Evolutionary conservation across 148 eudicot species (phyloP).

Genomic region (Rheum nobile): DNA sequence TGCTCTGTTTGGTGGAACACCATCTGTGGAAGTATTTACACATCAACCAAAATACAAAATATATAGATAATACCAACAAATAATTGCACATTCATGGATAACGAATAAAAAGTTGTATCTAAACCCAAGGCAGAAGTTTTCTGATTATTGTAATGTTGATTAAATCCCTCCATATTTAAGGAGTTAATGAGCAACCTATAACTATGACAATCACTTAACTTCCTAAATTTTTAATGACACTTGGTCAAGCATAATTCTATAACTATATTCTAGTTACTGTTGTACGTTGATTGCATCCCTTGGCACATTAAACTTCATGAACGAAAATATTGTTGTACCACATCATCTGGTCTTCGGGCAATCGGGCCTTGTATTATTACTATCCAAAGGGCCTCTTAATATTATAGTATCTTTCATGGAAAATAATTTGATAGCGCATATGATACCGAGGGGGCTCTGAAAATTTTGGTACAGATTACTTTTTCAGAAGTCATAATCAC

Average conservation of each 20-base stretch:
- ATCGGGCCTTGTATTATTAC: background rate
- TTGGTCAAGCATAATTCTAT: background rate
- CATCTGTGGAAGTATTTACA: constrained; percentile 30
- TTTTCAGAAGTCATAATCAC: background rate
- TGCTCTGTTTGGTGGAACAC: constrained; percentile 31
- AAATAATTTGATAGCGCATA: background rate
- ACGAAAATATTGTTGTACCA: background rate
- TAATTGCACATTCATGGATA: background rate
- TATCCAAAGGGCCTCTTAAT: background rate
- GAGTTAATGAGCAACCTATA: background rate
- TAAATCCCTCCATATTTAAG: background rate
- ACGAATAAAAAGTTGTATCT: background rate
- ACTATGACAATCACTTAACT: background rate
- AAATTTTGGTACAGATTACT: background rate
- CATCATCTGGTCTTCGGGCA: background rate
- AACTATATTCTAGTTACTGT: background rate
- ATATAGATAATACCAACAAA: background rate
- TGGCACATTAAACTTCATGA: background rate
- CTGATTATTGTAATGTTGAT: background rate
- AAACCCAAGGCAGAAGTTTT: background rate
- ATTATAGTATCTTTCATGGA: background rate
- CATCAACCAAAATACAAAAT: background rate
- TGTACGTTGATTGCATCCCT: background rate
- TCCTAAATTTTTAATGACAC: background rate
- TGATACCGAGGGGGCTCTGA: background rate